phyloP scores from a whole-genome alignment of 2,329 filamentous ascomycete genomes.

The Ploettnerulaceae sp. region DNA sequence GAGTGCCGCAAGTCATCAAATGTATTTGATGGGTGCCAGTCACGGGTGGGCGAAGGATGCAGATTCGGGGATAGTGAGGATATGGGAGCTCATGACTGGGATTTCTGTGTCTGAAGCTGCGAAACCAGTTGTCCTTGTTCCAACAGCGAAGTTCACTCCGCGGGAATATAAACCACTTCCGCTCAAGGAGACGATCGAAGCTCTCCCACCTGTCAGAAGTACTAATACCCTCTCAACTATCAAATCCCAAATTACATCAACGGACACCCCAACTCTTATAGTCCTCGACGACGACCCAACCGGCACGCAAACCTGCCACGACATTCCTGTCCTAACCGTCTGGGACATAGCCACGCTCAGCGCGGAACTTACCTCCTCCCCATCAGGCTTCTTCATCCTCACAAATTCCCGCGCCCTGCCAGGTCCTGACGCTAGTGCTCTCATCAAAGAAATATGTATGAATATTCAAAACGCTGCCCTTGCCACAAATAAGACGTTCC shows the following conservation, averaged over 20 bases:
- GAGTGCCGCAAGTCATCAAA: slow-evolving; percentile 32
- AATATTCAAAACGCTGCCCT: slow-evolving; percentile 44
- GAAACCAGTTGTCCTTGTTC: not conserved
- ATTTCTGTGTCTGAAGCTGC: slow-evolving; percentile 16
- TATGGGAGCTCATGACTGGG: slow-evolving; percentile 35
- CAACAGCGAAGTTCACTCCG: slow-evolving; percentile 3
- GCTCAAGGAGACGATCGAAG: slow-evolving; percentile 8
- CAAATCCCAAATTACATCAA: slow-evolving; percentile 4
- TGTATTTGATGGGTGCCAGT: slow-evolving; percentile 33
- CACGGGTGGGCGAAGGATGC: slow-evolving; percentile 33
- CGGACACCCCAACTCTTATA: slow-evolving; percentile 31
- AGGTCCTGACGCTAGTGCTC: slow-evolving; percentile 40
- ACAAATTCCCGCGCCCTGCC: slow-evolving; percentile 55
- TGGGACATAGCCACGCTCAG: slow-evolving; percentile 45
- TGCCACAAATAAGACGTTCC: slow-evolving; percentile 39
- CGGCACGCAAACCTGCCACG: slow-evolving; percentile 57
- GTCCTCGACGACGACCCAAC: slow-evolving; percentile 53
- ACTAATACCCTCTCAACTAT: slow-evolving; percentile 10
- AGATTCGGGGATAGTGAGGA: slow-evolving; percentile 35
- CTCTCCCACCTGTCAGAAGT: slow-evolving; percentile 7
- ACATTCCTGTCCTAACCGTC: slow-evolving; percentile 49
- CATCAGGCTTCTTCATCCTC: slow-evolving; percentile 53
- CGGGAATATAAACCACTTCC: slow-evolving; percentile 12
- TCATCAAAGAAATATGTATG: slow-evolving; percentile 45
- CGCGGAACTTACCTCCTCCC: slow-evolving; percentile 39